phyloP scores from a whole-genome alignment of 148 eudicot genomes.

The Rhododendron ovatum region DNA sequence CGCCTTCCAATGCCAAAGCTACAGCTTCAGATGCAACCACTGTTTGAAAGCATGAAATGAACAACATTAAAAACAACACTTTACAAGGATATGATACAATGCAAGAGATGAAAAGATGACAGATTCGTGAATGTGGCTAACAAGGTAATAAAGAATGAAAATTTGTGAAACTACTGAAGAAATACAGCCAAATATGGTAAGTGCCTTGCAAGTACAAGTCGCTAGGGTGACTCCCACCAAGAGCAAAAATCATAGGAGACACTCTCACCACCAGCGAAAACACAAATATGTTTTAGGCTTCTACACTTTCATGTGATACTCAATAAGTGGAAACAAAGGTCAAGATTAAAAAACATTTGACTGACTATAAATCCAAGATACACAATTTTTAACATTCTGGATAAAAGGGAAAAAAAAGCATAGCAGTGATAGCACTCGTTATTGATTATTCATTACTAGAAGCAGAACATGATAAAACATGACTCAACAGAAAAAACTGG shows the following conservation, averaged over 20 bases:
- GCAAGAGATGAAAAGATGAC: neutral
- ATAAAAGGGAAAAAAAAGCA: neutral
- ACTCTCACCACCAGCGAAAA: neutral
- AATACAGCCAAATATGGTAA: neutral
- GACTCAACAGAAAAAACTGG: neutral
- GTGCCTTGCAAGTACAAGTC: neutral
- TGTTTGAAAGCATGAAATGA: conserved; percentile 4
- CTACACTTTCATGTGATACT: neutral
- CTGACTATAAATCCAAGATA: neutral
- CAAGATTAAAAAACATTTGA: neutral
- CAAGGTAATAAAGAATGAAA: neutral
- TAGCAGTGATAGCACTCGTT: neutral
- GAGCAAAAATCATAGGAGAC: neutral
- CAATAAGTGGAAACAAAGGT: neutral
- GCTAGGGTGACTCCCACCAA: neutral
- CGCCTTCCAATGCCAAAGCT: conserved; percentile 10
- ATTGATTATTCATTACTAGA: neutral
- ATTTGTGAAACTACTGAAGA: neutral
- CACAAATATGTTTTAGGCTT: neutral
- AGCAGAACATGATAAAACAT: neutral
- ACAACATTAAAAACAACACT: neutral
- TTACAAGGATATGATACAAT: neutral
- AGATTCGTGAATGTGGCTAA: neutral
- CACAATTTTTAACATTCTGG: neutral
- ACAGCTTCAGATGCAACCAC: conserved; percentile 16